Evolutionary conservation across 73 alveolate species (phyloP).

Genomic region (Uronychia setigera): DNA sequence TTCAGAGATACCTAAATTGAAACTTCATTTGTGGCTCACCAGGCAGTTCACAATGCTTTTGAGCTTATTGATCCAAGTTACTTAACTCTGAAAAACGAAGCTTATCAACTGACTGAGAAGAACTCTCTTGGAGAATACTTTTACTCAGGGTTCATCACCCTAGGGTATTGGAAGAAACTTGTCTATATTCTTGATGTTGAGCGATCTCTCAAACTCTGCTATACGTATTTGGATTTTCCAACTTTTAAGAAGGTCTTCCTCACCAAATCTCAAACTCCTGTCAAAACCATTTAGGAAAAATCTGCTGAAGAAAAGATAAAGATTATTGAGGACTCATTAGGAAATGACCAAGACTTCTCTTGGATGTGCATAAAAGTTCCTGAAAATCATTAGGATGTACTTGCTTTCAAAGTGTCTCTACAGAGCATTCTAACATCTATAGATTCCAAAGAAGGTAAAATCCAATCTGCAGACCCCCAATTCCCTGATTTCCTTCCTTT

Average conservation of each 20-base stretch:
- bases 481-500: neutral
- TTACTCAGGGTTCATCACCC: constrained; percentile 49
- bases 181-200: constrained; percentile 57
- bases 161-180: constrained; percentile 81
- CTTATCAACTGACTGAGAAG: constrained; percentile 38
- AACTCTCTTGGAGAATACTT: constrained; percentile 51
- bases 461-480: neutral
- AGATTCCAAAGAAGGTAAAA: neutral
- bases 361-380: neutral
- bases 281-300: neutral
- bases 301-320: neutral
- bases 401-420: neutral
- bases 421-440: neutral
- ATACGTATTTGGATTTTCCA: constrained; percentile 20
- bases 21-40: constrained; percentile 74
- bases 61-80: constrained; percentile 78
- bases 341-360: neutral
- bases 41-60: constrained; percentile 84
- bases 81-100: constrained; percentile 51
- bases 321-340: neutral
- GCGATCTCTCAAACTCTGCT: constrained; percentile 51
- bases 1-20: constrained; percentile 54
- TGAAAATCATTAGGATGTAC: neutral
- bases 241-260: constrained; percentile 24
- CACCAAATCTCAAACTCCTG: neutral